Base-by-base conservation (phyloP, 129 eudicot genomes). In the Erigeron canadensis region DNA sequence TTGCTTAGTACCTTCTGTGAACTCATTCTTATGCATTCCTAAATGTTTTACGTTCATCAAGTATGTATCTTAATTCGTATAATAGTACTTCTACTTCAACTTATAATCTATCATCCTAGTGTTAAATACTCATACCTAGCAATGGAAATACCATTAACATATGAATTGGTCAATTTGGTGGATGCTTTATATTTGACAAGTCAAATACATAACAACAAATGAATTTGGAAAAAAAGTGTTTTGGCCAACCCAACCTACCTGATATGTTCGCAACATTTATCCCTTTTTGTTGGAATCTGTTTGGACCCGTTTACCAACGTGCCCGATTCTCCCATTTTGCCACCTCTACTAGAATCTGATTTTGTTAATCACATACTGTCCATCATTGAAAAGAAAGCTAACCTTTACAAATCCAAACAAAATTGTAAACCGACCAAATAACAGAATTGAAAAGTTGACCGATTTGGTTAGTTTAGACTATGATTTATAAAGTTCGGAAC, bases 381-480 rank as follows among this genome's bases (percentile, higher is more conserved):
- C 59, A 34, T 3, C 43, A 37, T 51, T 17, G 4, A 62, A 51
- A 69, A 34, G 23, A 39, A 5, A 38, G 50, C 16, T 8, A 69
- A 53, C 39, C 50, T 58, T 55, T 39, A 40, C 75, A 19, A 37
- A 34, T 16, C 60, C 58, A 60, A 60, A 28, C 15, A 61, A 16
- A 60, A 46, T 46, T 28, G 59, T 45, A 61, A 10, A 58, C 50
- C 19, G 8, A 60, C 37, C 10, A 21, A 60, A 48, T 72, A 73
- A 48, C 53, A 63, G 54, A 38, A 70, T 51, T 34, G 62, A 50
- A 46, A 72, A 10, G 21, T 21, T 56, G 64, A 56, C 42, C 75
- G 41, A 19, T 17, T 16, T 64, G 48, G 56, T 63, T 74, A 15
- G 67, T 74, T 22, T 54, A 6, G 41, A 55, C 40, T 74, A 18